Evolutionary conservation across 2,329 filamentous ascomycete genomes (phyloP), one percentile per base, ranked within the genome.

Genomic region (Neonectria sp.): DNA sequence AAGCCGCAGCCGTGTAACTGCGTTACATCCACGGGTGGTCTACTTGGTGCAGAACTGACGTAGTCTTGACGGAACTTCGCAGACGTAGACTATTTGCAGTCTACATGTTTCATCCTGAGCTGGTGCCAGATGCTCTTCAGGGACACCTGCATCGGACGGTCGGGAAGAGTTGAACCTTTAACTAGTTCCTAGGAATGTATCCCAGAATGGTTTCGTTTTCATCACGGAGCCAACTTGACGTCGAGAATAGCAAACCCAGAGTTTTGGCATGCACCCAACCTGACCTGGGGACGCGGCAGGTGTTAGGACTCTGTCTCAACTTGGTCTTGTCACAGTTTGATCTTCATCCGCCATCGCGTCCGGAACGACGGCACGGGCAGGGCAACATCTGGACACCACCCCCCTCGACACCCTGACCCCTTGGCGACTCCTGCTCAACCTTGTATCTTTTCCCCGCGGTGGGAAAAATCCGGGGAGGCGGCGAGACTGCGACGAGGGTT

Each of bases 361-460:
- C 61, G 61, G 61, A 59, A 59, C 21, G 21, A 31, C 55, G 55
- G 55, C 55, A 53, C 29, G n/a, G 49, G 29, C n/a, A 53, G 27
- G 45, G 46, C 21, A 49, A 46, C 25, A 46, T 35, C 31, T 53
- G 4, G n/a, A 53, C 51, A 31, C 48, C 48, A 27, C 21, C 11
- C 21, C 27, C 13, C 3, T 49, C 11, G 17, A 13, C 12, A 27
- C 24, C 24, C 17, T 49, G 56, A 37, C 43, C 55, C 35, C 27
- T 58, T 43, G 55, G 21, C 45, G 57, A 43, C 15, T 40, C 17
- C 13, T 33, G 33, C 49, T 25, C 35, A 59, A 58, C 62, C 48
- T 33, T 53, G 33, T 27, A 4, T n/a, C 27, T 33, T 29, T 57
- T 43, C 53, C 61, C 61, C 61, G 55, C 61, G 63, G 60, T 65